A percentile compares a stretch with the other conserved stretches of the same genome.
Evolutionary conservation across 257 asterid species (phyloP).

Genomic region (Rauvolfia tetraphylla): DNA sequence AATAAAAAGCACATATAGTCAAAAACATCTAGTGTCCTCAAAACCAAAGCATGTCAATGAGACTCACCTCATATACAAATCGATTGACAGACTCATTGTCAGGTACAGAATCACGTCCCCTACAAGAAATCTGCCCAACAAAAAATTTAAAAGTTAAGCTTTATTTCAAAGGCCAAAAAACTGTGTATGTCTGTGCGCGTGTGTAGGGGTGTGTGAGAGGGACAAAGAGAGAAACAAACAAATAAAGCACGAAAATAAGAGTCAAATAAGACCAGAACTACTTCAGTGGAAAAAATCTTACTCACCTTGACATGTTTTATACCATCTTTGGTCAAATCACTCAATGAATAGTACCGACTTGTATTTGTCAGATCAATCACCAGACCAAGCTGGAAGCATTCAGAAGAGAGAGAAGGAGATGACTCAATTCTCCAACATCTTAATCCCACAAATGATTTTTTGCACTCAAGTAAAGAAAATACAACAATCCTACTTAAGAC

Average conservation of each 20-base stretch:
- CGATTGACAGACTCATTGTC: slow-evolving; percentile 82
- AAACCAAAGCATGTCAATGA: neutral
- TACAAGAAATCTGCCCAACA: slow-evolving; percentile 74
- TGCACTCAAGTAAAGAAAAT: neutral
- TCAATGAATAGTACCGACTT: slow-evolving; percentile 64
- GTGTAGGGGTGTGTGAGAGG: neutral
- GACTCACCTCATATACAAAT: slow-evolving; percentile 80
- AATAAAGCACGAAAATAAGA: neutral
- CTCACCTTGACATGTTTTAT: slow-evolving; percentile 93
- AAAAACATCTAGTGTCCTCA: neutral
- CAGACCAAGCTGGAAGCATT: slow-evolving; percentile 75
- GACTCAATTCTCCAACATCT: slow-evolving; percentile 5
- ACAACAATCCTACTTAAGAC: neutral
- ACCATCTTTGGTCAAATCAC: slow-evolving; percentile 73
- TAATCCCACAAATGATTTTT: neutral
- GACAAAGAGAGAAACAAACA: neutral
- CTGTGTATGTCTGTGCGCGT: too few relatives aligned
- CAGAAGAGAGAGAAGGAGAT: neutral
- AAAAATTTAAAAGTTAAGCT: slow-evolving; percentile 11
- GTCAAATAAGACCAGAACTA: neutral
- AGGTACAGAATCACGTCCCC: slow-evolving; percentile 97
- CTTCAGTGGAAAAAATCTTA: neutral
- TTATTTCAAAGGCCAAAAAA: neutral
- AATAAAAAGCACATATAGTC: neutral
- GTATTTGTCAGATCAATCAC: slow-evolving; percentile 98